Percentiles rank a stretch among this genome's conserved stretches.
phyloP scores from a whole-genome alignment of 192 early-diverging fungal species.

The Backusella parvicylindrica region DNA sequence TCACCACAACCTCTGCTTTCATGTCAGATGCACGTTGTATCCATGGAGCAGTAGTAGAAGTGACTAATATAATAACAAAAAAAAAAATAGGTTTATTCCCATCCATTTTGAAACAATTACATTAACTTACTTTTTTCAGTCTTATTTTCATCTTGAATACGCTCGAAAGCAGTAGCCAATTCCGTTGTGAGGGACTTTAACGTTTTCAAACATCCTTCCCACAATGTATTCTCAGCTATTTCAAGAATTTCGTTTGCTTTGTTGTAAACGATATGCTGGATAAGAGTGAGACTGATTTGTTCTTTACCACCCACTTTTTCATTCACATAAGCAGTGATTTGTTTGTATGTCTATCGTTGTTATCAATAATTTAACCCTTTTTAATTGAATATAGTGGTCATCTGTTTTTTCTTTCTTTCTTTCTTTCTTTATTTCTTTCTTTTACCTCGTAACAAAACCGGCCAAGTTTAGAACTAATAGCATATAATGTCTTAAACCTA shows the following conservation, averaged over 20 bases:
- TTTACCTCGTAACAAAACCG: slow-evolving; percentile 45
- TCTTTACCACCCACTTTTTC: slow-evolving; percentile 45
- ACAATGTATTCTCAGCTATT: slow-evolving; percentile 56
- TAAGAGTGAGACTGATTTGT: slow-evolving; percentile 30
- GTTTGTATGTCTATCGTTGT: slow-evolving; percentile 24
- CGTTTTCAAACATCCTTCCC: slow-evolving; percentile 54
- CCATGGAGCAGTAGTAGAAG: slow-evolving; percentile 70
- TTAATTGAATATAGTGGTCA: background rate
- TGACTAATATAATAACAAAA: slow-evolving; percentile 22
- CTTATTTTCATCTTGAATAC: slow-evolving; percentile 49
- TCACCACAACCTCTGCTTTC: slow-evolving; percentile 77
- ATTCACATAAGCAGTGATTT: slow-evolving; percentile 40
- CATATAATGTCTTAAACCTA: slow-evolving; percentile 45
- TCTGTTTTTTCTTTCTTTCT: background rate
- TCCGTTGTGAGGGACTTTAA: slow-evolving; percentile 46
- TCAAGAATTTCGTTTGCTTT: slow-evolving; percentile 56
- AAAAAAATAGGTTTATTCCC: background rate
- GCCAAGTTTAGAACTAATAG: slow-evolving; percentile 44
- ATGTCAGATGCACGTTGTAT: slow-evolving; percentile 70
- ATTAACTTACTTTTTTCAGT: slow-evolving; percentile 44
- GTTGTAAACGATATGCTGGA: slow-evolving; percentile 55
- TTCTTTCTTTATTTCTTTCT: no score
- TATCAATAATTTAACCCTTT: background rate
- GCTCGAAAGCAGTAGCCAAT: slow-evolving; percentile 43
- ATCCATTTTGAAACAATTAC: background rate